A percentile compares a stretch with the other conserved stretches of the same genome.
Conservation (phyloP, 257 asterid genomes). For the Ocimum tenuiflorum region DNA sequence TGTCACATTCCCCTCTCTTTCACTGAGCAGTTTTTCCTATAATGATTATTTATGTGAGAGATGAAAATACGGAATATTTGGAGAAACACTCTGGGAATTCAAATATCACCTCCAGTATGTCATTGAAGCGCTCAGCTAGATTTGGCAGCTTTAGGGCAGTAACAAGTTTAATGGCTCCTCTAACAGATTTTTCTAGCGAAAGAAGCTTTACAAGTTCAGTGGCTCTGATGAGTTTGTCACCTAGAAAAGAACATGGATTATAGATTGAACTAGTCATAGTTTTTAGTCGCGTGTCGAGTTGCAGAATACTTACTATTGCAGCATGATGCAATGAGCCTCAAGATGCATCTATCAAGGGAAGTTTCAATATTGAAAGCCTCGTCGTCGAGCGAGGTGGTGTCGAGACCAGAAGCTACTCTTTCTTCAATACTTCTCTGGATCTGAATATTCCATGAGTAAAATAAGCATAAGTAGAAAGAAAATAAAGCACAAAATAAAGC, state of each 20-base stretch:
- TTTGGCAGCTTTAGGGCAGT: conserved; percentile 85
- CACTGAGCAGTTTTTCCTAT: conserved; percentile 62
- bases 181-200: conserved; percentile 70
- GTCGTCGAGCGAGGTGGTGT: conserved; percentile 63
- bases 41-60: conserved; percentile 4
- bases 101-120: conserved; percentile 68
- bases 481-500: background rate
- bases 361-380: conserved; percentile 78
- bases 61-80: conserved; percentile 6
- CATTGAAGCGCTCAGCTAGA: conserved; percentile 85
- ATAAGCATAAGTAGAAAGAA: background rate
- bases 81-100: no score
- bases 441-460: conserved; percentile 31
- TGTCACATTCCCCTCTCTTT: conserved; percentile 26
- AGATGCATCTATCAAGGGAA: conserved; percentile 80
- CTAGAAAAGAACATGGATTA: conserved; percentile 30
- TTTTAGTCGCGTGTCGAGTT: background rate
- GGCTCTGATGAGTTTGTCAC: conserved; percentile 91
- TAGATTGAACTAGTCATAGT: no score
- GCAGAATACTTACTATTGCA: conserved; percentile 54
- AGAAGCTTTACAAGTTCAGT: conserved; percentile 85
- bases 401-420: conserved; percentile 50
- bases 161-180: conserved; percentile 89
- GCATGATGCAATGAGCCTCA: conserved; percentile 91
- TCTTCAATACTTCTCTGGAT: conserved; percentile 70